Percentiles rank a stretch among this genome's conserved stretches.
phyloP scores from a whole-genome alignment of 139 green algal genomes.

The Coelastrella sp. region DNA sequence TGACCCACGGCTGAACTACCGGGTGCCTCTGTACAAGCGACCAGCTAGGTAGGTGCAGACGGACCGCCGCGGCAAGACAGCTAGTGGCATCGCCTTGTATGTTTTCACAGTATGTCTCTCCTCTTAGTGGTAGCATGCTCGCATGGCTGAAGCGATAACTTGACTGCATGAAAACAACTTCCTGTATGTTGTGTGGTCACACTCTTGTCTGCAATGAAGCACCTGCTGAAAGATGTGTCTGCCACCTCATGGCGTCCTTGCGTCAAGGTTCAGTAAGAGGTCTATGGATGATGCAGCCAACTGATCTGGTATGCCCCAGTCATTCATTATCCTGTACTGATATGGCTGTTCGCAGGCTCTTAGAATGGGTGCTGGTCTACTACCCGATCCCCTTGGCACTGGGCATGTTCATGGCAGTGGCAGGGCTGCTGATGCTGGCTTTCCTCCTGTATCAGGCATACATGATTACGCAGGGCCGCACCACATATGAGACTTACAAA shows the following conservation, averaged over 20 bases:
- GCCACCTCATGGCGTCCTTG: no score
- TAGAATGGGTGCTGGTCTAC: constrained; percentile 57
- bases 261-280: no score
- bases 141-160: no score
- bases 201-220: no score
- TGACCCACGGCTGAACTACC: not conserved
- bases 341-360: constrained; percentile 34
- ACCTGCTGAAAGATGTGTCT: no score
- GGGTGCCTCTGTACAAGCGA: not conserved
- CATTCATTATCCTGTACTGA: not conserved
- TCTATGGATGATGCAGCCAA: no score
- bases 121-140: no score
- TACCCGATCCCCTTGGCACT: constrained; percentile 56
- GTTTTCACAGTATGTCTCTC: not conserved
- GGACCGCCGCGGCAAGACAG: not conserved
- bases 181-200: no score
- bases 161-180: no score
- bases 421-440: constrained; percentile 50
- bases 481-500: constrained; percentile 63
- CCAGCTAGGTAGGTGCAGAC: not conserved
- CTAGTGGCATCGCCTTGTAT: not conserved
- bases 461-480: constrained; percentile 54
- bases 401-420: constrained; percentile 50
- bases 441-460: constrained; percentile 70
- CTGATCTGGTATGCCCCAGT: no score